phyloP scores from a whole-genome alignment of 2,329 filamentous ascomycete species.

The Ilyonectria destructans region DNA sequence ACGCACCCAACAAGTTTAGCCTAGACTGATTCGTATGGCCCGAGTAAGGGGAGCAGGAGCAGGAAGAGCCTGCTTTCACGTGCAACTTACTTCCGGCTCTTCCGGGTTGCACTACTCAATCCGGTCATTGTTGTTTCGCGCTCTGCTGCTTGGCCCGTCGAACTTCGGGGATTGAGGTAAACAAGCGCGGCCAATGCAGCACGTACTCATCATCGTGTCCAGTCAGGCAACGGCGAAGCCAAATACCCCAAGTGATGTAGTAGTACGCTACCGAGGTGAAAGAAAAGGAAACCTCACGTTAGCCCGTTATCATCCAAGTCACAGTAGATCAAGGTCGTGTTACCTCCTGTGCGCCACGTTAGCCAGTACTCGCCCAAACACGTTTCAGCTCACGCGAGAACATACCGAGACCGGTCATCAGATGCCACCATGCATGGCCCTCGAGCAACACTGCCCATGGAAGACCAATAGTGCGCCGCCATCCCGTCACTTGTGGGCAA shows the following conservation, averaged over 20 bases:
- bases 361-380: slow-evolving; percentile 8
- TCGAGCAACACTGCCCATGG: slow-evolving; percentile 85
- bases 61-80: slow-evolving; percentile 16
- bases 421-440: slow-evolving; percentile 76
- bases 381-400: background rate
- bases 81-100: slow-evolving; percentile 13
- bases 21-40: background rate
- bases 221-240: slow-evolving; percentile 84
- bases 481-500: slow-evolving; percentile 76
- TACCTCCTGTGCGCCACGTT: slow-evolving; percentile 39
- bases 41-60: background rate
- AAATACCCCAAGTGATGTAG: slow-evolving; percentile 88
- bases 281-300: slow-evolving; percentile 21
- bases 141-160: slow-evolving; percentile 53
- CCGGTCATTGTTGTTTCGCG: slow-evolving; percentile 36
- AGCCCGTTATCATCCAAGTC: slow-evolving; percentile 20
- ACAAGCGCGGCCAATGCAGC: slow-evolving; percentile 77
- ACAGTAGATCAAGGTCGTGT: slow-evolving; percentile 14
- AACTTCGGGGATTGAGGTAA: slow-evolving; percentile 68
- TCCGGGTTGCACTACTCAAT: slow-evolving; percentile 1
- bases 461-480: slow-evolving; percentile 79
- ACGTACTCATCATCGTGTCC: slow-evolving; percentile 80
- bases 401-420: slow-evolving; percentile 83
- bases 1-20: background rate
- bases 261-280: slow-evolving; percentile 74